These are phyloP conservation scores for Aspergillus carlsbadensis DNA, from an alignment of 495 filamentous ascomycete species.

Conservation along the genomic window DNA sequence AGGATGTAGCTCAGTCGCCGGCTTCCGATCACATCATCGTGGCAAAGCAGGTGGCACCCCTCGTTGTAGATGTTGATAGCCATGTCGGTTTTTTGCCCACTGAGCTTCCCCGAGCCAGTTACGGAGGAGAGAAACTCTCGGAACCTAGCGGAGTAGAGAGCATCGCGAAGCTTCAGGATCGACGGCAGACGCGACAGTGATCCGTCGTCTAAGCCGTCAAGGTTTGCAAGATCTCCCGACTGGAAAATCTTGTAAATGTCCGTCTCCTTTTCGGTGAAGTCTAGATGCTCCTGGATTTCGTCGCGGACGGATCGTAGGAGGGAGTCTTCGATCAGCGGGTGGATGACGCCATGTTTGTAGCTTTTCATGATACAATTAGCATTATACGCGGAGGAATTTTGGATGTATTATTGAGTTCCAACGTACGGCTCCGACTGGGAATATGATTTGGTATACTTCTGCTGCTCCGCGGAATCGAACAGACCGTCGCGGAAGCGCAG, in stretches of 20 bases:
- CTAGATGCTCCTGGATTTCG: slow-evolving; percentile 84
- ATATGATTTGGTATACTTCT: slow-evolving; percentile 69
- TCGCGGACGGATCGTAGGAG: slow-evolving; percentile 83
- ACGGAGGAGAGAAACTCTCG: slow-evolving; percentile 82
- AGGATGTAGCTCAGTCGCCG: slow-evolving; percentile 93
- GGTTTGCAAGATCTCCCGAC: slow-evolving; percentile 94
- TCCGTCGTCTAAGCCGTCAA: slow-evolving; percentile 84
- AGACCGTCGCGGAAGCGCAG: slow-evolving; percentile 70
- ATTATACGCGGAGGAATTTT: background rate
- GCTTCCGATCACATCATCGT: slow-evolving; percentile 97
- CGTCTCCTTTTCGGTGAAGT: slow-evolving; percentile 97
- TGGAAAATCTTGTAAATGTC: slow-evolving; percentile 99
- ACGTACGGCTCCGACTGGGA: slow-evolving; percentile 67
- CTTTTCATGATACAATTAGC: slow-evolving; percentile 24
- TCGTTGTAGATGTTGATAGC: slow-evolving; percentile 98
- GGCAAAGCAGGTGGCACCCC: slow-evolving; percentile 91
- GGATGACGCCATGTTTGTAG: slow-evolving; percentile 91
- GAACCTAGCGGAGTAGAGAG: slow-evolving; percentile 87
- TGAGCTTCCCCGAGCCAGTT: slow-evolving; percentile 80
- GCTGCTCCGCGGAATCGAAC: slow-evolving; percentile 65
- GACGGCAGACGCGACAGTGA: slow-evolving; percentile 81
- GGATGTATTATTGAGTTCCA: too few species aligned
- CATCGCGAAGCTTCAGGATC: slow-evolving; percentile 82
- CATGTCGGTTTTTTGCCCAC: slow-evolving; percentile 97
- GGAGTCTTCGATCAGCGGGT: slow-evolving; percentile 67